These are phyloP conservation scores for Sugiyamaella smithiae DNA, from an alignment of 805 yeast genomes.

Conservation along the genomic window DNA sequence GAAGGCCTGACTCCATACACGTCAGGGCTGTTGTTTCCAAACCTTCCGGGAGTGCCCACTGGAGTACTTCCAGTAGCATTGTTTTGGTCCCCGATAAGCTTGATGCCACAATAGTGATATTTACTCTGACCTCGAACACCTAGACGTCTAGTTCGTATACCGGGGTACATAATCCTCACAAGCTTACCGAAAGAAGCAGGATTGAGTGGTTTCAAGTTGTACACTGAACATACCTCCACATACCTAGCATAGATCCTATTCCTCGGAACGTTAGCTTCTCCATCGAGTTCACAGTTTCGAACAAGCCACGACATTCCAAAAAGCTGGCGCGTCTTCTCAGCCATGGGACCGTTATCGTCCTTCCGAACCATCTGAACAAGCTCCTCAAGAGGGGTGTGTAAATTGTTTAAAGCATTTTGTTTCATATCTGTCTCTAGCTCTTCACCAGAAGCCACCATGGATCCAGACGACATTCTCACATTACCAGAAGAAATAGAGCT, in stretches of 20 bases:
- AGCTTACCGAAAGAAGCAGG: constrained; percentile 80
- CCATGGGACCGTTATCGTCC: constrained; percentile 19
- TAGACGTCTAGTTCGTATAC: constrained; percentile 67
- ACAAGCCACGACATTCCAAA: constrained; percentile 82
- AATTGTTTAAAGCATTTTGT: constrained; percentile 15
- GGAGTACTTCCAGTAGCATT: constrained; percentile 28
- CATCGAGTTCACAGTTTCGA: constrained; percentile 54
- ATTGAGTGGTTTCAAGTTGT: constrained; percentile 55
- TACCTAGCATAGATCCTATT: constrained; percentile 67
- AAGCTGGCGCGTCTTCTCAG: constrained; percentile 49
- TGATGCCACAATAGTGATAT: constrained; percentile 82
- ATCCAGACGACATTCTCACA: constrained; percentile 8
- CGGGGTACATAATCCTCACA: constrained; percentile 63
- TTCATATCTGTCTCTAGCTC: constrained; percentile 21
- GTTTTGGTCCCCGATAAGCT: constrained; percentile 38
- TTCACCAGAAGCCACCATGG: constrained; percentile 6
- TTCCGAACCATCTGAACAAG: constrained; percentile 21
- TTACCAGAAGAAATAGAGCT: too few relatives aligned
- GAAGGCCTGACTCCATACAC: constrained; percentile 4
- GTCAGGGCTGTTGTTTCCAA: constrained; percentile 20
- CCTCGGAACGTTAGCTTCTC: constrained; percentile 58
- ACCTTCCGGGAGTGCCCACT: constrained; percentile 25
- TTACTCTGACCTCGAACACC: constrained; percentile 81
- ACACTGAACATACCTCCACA: constrained; percentile 53
- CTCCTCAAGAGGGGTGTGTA: constrained; percentile 18